phyloP scores from a whole-genome alignment of 2,329 filamentous ascomycete genomes.

The Pleoardoris graminearum region DNA sequence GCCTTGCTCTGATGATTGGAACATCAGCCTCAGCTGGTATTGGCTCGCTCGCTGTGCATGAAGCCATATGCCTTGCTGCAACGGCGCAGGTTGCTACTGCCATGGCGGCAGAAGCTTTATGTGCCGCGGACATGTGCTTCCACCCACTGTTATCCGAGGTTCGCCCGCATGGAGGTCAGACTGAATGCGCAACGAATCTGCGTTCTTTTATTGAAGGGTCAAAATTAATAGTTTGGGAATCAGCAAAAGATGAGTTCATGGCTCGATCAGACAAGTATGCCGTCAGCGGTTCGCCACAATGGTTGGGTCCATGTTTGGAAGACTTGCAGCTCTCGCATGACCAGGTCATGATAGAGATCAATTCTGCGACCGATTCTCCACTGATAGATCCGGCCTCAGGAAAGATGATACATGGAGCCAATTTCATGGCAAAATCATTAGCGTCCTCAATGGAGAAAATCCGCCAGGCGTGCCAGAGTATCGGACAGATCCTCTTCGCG shows the following conservation, averaged over 20 bases:
- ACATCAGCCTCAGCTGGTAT: slow-evolving; percentile 46
- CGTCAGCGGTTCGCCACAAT: slow-evolving; percentile 66
- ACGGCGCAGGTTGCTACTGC: slow-evolving; percentile 62
- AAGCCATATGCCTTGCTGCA: slow-evolving; percentile 19
- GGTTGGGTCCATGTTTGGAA: slow-evolving; percentile 69
- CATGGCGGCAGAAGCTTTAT: slow-evolving; percentile 63
- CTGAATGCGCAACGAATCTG: slow-evolving; percentile 29
- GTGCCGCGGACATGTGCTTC: slow-evolving; percentile 60
- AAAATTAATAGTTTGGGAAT: slow-evolving; percentile 17
- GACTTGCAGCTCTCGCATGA: slow-evolving; percentile 61
- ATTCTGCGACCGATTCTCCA: slow-evolving; percentile 70
- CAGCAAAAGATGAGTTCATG: slow-evolving; percentile 5
- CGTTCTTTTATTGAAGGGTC: slow-evolving; percentile 28
- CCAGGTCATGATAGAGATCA: slow-evolving; percentile 64
- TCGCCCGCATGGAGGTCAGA: slow-evolving; percentile 64
- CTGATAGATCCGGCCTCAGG: slow-evolving; percentile 54
- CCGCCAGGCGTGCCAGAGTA: slow-evolving; percentile 54
- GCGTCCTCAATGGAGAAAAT: slow-evolving; percentile 69
- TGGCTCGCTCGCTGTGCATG: slow-evolving; percentile 25
- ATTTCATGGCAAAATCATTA: slow-evolving; percentile 67
- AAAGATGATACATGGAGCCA: slow-evolving; percentile 63
- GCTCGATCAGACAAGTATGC: slow-evolving; percentile 65
- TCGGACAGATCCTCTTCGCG: slow-evolving; percentile 66
- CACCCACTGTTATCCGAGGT: slow-evolving; percentile 61
- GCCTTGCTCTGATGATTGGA: slow-evolving; percentile 56